A percentile compares a stretch with the other conserved stretches of the same genome.
These are phyloP conservation scores for Taxillus chinensis DNA, from an alignment of 164 flowering plant genomes.

Conservation along the genomic window DNA sequence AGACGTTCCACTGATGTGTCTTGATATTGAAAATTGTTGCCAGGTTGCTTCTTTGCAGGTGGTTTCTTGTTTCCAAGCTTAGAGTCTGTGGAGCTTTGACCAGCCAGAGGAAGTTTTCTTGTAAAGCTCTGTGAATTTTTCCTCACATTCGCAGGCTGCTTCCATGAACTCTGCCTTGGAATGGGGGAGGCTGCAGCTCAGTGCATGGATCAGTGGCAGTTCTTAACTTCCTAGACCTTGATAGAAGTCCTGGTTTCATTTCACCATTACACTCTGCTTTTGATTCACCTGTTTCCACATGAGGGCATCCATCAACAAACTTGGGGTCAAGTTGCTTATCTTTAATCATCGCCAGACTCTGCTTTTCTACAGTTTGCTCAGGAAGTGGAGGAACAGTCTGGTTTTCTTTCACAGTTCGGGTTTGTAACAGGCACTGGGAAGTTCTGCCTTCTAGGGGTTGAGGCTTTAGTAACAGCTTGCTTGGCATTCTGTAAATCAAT, in stretches of 20 bases:
- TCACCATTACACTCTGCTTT: slow-evolving; percentile 66
- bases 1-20: slow-evolving; percentile 7
- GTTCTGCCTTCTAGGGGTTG: slow-evolving; percentile 70
- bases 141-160: slow-evolving; percentile 50
- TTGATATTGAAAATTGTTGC: not conserved
- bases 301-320: slow-evolving; percentile 35
- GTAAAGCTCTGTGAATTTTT: slow-evolving; percentile 34
- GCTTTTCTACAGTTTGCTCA: slow-evolving; percentile 58
- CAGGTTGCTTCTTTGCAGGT: slow-evolving; percentile 2
- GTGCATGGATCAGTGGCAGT: slow-evolving; percentile 34
- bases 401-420: slow-evolving; percentile 57
- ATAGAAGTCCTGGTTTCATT: slow-evolving; percentile 32
- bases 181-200: slow-evolving; percentile 30
- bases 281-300: slow-evolving; percentile 41
- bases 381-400: slow-evolving; percentile 32
- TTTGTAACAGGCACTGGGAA: slow-evolving; percentile 38
- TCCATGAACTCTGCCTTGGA: slow-evolving; percentile 69
- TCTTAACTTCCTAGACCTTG: slow-evolving; percentile 44
- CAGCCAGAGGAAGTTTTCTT: slow-evolving; percentile 31
- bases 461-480: slow-evolving; percentile 75
- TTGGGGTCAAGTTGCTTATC: slow-evolving; percentile 52
- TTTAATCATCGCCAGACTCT: slow-evolving; percentile 26
- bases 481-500: slow-evolving; percentile 84
- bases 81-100: slow-evolving; percentile 23
- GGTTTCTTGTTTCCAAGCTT: slow-evolving; percentile 1